Percentiles rank a stretch among this genome's conserved stretches.
Evolutionary conservation across 768 basidiomycete genomes (phyloP).

Genomic region (Boletus rubroflammeus): DNA sequence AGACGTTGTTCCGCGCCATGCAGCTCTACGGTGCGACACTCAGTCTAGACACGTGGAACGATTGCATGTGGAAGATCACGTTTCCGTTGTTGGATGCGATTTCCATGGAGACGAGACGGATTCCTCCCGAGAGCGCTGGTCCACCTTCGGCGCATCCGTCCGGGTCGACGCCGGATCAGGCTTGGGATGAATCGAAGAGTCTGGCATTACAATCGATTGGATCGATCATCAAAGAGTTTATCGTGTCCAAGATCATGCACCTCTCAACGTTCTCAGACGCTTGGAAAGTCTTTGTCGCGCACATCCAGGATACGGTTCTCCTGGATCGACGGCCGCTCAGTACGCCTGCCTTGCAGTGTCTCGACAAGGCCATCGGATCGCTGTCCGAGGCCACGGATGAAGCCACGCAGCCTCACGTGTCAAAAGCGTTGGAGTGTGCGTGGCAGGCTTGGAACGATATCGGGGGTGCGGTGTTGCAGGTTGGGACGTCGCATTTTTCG

Average conservation of each 20-base stretch:
- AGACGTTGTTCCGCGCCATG: constrained; percentile 90
- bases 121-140: constrained; percentile 13
- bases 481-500: constrained; percentile 13
- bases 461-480: constrained; percentile 49
- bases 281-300: constrained; percentile 71
- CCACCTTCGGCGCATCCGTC: constrained; percentile 1
- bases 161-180: constrained; percentile 33
- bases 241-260: constrained; percentile 67
- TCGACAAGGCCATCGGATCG: constrained; percentile 75
- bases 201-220: constrained; percentile 83
- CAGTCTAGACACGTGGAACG: constrained; percentile 79
- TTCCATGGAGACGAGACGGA: constrained; percentile 50
- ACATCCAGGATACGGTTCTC: constrained; percentile 68
- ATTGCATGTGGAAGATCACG: constrained; percentile 87
- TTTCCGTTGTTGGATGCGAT: constrained; percentile 81
- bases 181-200: constrained; percentile 87
- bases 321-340: constrained; percentile 67
- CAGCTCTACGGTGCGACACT: constrained; percentile 90
- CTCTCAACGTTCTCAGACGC: constrained; percentile 66
- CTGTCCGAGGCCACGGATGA: constrained; percentile 35
- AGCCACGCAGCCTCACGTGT: constrained; percentile 35
- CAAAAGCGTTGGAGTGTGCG: constrained; percentile 53
- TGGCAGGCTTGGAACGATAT: constrained; percentile 72
- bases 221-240: constrained; percentile 77
- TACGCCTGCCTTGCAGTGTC: constrained; percentile 78